Conservation (phyloP, 306 rosid species). For the Vigna unguiculata region DNA sequence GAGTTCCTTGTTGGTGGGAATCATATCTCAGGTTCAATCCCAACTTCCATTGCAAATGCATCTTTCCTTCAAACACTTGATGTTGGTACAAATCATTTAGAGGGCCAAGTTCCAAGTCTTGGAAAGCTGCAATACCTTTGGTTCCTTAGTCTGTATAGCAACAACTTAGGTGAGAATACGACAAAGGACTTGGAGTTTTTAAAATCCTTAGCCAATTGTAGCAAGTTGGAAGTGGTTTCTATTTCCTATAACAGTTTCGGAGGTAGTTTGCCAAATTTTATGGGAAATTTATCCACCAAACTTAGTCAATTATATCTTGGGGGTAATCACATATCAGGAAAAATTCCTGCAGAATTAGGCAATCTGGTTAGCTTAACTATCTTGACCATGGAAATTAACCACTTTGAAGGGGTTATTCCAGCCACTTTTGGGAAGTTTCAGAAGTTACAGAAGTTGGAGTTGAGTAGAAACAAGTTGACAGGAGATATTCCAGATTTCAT, state of each 20-base stretch:
- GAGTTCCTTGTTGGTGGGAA: constrained; percentile 6
- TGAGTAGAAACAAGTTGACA: constrained; percentile 32
- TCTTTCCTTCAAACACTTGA: constrained; percentile 17
- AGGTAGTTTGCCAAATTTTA: constrained; percentile 40
- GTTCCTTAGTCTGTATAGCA: not conserved
- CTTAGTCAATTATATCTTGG: not conserved
- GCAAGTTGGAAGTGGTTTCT: not conserved
- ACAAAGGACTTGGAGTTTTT: constrained; percentile 43
- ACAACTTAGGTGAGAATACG: constrained; percentile 46
- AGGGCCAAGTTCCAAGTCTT: constrained; percentile 35
- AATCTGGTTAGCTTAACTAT: constrained; percentile 4
- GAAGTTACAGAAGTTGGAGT: not conserved
- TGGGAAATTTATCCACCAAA: constrained; percentile 49
- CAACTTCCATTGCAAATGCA: constrained; percentile 48
- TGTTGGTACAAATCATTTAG: not conserved
- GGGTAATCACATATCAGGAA: constrained; percentile 35
- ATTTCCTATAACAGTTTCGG: constrained; percentile 40
- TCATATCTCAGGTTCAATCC: constrained; percentile 49
- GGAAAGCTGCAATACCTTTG: constrained; percentile 6
- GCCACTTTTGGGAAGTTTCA: constrained; percentile 33
- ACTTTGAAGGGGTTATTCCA: constrained; percentile 43
- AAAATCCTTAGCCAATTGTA: constrained; percentile 44
- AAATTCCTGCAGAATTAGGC: constrained; percentile 40
- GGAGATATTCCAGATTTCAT: constrained; percentile 40
- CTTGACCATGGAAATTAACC: not conserved